These are phyloP conservation scores for Coprinopsis marcescibilis DNA, from an alignment of 768 basidiomycete species.

Conservation along the genomic window DNA sequence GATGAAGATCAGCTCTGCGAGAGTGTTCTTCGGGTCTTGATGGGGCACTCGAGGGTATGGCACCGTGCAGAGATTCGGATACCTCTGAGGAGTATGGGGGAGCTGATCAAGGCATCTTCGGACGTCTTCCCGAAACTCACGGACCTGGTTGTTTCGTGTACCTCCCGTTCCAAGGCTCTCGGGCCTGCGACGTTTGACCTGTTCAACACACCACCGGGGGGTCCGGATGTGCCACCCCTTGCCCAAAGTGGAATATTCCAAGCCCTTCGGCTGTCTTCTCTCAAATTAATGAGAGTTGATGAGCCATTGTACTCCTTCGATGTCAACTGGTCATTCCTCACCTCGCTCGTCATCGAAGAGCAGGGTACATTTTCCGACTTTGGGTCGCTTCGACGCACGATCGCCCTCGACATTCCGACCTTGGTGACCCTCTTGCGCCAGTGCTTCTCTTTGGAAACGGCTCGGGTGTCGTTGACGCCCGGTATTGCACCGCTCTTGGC, in stretches of 20 bases:
- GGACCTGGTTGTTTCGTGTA: constrained; percentile 5
- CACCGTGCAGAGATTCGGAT: constrained; percentile 10
- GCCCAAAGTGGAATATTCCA: constrained; percentile 3
- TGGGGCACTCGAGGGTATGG: constrained; percentile 7
- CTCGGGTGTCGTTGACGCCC: constrained; percentile 4
- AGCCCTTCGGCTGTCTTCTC: constrained; percentile 1
- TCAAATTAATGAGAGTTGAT: constrained; percentile 3
- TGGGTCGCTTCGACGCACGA: not conserved
- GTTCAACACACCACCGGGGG: not conserved
- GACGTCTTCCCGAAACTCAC: not conserved
- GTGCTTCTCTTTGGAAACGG: not conserved
- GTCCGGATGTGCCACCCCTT: not conserved
- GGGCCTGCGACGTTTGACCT: not conserved
- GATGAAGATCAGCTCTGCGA: constrained; percentile 8
- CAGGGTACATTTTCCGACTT: constrained; percentile 1
- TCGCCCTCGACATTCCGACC: constrained; percentile 6
- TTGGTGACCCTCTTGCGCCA: not conserved
- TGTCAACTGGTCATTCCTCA: not conserved
- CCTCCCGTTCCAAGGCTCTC: constrained; percentile 7
- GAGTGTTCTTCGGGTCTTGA: constrained; percentile 8
- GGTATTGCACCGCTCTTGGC: not conserved
- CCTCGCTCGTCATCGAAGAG: constrained; percentile 6
- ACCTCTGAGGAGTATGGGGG: constrained; percentile 6
- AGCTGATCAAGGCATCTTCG: not conserved
- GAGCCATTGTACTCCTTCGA: constrained; percentile 1